A percentile compares a stretch with the other conserved stretches of the same genome.
Conservation (phyloP, 306 rosid species). For the Dryas octopetala region DNA sequence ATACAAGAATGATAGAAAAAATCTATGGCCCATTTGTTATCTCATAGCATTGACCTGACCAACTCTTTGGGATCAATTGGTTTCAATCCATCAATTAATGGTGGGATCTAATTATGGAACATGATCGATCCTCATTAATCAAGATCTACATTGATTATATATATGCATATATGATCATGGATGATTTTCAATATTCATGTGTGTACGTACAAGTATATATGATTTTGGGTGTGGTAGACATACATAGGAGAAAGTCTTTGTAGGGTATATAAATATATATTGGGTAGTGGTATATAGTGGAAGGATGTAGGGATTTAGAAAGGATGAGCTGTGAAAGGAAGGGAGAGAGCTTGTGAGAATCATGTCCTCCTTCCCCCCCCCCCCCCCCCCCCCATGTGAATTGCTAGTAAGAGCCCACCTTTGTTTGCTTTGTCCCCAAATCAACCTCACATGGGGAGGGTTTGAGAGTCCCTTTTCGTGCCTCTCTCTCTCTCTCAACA, state of each 20-base stretch:
- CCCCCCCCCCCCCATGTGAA: conserved; percentile 99
- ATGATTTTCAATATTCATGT: not conserved
- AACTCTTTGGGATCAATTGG: not conserved
- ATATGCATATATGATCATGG: no score
- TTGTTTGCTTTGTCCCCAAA: conserved; percentile 75
- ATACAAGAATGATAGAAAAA: not conserved
- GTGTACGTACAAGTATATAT: conserved; percentile 24
- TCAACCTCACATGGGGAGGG: conserved; percentile 68
- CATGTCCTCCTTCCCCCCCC: conserved; percentile 75
- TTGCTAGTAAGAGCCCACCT: conserved; percentile 53
- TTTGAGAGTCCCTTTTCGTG: conserved; percentile 31
- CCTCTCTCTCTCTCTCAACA: conserved; percentile 17
- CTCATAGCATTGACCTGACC: not conserved
- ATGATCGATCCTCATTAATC: not conserved
- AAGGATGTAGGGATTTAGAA: conserved; percentile 30
- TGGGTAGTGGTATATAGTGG: conserved; percentile 17
- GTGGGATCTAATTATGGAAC: not conserved
- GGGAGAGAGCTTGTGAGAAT: conserved; percentile 48
- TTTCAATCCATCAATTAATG: not conserved
- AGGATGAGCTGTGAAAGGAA: conserved; percentile 69
- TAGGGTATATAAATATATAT: conserved; percentile 21
- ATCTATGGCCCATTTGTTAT: not conserved
- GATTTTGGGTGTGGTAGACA: conserved; percentile 8
- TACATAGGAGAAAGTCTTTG: conserved; percentile 30
- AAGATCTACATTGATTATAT: not conserved